Base-by-base conservation (phyloP, 1,284 basidiomycete species). In the Pseudozyma thailandica region DNA sequence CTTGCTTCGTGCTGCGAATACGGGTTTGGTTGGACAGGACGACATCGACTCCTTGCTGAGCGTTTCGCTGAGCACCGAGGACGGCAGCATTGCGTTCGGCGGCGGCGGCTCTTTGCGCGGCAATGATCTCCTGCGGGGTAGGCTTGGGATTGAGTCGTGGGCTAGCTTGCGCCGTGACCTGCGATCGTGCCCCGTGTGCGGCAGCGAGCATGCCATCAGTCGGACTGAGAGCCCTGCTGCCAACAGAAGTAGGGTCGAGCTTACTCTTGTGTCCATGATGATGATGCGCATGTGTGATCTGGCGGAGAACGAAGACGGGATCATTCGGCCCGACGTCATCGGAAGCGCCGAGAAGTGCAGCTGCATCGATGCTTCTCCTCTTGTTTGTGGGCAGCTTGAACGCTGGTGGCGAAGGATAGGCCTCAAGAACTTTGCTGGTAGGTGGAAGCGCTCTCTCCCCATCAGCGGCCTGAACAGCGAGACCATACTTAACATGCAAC, bases 281-380 rank as follows among this genome's bases (percentile, higher is more conserved):
- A 43, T 46, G 16, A 39, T 55, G 53, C 38, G 62, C 21, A 57
- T 71, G 55, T 18, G 57, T 64, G 52, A 64, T 77, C 46, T 79
- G 74, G 18, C 82, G 72, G 27, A 98, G 87, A 54, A 95, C 86
- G 83, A 98, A 98, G 52, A 91, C 84, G 0, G 94, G 95, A 75
- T 98, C 95, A 33, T 91, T 89, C 0, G 88, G 84, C 18, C 87
- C 86, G 45, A 98, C 85, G 74, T 97, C 94, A 10, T 92, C 90
- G 13, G 61, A 63, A 0, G 68, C 68, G 7, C 87, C 73, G 8
- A 85, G 88, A 21, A 92, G 83, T 55, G 89, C 87, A 7, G 88
- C 86, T 4, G 92, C 89, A 79, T 98, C 94, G 6, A 92, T 86
- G 0, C 93, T 97, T 16, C 93, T 90, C n/a, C 94, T 89, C 80